Evolutionary conservation across 306 rosid genomes (phyloP).

Genomic region (Rubus idaeus): DNA sequence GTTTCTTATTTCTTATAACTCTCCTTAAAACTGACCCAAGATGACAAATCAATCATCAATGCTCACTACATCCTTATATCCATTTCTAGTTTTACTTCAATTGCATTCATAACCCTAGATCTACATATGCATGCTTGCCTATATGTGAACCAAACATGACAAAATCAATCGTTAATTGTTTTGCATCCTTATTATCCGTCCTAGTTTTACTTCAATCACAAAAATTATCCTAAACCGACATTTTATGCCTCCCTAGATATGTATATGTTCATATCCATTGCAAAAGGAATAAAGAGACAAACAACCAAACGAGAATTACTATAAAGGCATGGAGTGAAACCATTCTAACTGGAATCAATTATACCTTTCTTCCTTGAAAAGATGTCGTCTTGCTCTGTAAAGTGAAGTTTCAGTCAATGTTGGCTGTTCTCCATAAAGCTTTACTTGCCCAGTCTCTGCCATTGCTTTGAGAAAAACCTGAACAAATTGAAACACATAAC

Average conservation of each 20-base stretch:
- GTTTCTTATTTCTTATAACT: not conserved
- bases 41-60: slow-evolving; percentile 14
- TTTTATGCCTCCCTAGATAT: not conserved
- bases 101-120: not conserved
- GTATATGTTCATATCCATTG: not conserved
- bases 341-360: slow-evolving; percentile 11
- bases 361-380: slow-evolving; percentile 95
- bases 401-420: slow-evolving; percentile 88
- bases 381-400: slow-evolving; percentile 90
- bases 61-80: slow-evolving; percentile 20
- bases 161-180: not conserved
- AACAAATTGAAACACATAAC: slow-evolving; percentile 19
- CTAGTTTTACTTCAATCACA: not conserved
- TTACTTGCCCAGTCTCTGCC: slow-evolving; percentile 92
- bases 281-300: not conserved
- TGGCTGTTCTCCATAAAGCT: slow-evolving; percentile 82
- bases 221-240: not conserved
- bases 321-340: slow-evolving; percentile 6
- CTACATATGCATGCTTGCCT: not conserved
- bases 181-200: not conserved
- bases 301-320: not conserved
- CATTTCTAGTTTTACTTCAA: slow-evolving; percentile 5
- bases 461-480: slow-evolving; percentile 98
- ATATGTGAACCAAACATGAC: not conserved
- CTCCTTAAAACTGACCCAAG: not conserved